Base-by-base conservation (phyloP, 2,329 filamentous ascomycete species). In the Chaetomium sp. region DNA sequence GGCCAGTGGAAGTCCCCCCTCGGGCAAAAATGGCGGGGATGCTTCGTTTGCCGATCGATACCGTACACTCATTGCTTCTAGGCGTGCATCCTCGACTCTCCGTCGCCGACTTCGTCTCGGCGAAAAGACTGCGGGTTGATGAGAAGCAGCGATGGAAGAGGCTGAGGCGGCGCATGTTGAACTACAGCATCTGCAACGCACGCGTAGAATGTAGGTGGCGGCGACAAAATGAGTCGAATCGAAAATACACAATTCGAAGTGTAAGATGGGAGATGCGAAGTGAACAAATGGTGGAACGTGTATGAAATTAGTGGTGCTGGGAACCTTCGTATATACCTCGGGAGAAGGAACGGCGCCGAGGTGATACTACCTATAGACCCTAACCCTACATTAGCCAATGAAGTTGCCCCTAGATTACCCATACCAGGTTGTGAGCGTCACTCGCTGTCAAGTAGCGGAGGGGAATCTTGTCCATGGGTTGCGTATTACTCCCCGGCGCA, bases 1-100 rank as follows among this genome's bases (percentile, higher is more conserved):
- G 70, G 12, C 72, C 74, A 33, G 74, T 75, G 31, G 73, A 73
- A 1, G 73, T 75, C 4, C 74, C 74, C 35, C 73, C 74, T n/a
- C 74, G 71, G n/a, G 70, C 71, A 54, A 73, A 75, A 16, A 70
- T 65, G 25, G 72, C 73, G 0, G 72, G 71, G 42, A 75, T 69
- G 27, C 64, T 69, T 35, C 69, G 70, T 33, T 29, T 38, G 21
- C 53, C 51, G 10, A 47, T 16, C 4, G 25, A 12, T 16, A 12
- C 21, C n/a, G 33, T 42, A 42, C 38, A 1, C 4, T n/a, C 16
- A 19, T 42, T 16, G 7, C 7, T n/a, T 42, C 19, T 42, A 42
- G 38, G 38, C 13, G 38, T 42, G 16, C 16, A 42, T 42, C 5
- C 19, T 42, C 16, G 38, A 42, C 38, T 42, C n/a, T 42, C 38